Evolutionary conservation across 495 filamentous ascomycete genomes (phyloP).

Genomic region (Neurospora sp.): DNA sequence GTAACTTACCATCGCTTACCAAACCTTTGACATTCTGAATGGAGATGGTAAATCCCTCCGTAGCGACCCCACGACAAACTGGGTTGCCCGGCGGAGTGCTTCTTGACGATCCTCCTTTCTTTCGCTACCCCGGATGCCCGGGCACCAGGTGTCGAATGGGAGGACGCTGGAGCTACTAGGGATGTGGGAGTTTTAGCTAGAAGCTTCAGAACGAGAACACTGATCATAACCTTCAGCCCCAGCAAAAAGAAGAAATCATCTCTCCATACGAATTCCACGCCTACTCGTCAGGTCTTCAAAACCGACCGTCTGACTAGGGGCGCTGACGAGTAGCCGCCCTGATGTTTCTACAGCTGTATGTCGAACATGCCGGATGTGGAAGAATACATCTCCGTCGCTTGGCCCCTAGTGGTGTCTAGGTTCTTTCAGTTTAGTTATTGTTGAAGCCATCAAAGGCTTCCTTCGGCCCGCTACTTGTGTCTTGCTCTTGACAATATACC

Average conservation of each 20-base stretch:
- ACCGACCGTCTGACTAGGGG: no score
- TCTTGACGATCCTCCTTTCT: not conserved
- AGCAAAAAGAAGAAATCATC: not conserved
- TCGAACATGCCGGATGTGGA: not conserved
- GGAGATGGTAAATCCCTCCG: not conserved
- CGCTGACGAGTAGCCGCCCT: not conserved
- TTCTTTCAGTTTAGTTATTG: no score
- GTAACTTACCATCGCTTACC: not conserved
- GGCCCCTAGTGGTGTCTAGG: not conserved
- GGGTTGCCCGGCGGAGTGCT: not conserved
- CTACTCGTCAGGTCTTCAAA: no score
- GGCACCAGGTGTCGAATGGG: not conserved
- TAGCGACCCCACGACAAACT: not conserved
- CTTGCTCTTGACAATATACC: no score
- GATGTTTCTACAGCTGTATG: not conserved
- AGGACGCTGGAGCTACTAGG: not conserved
- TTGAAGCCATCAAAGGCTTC: no score
- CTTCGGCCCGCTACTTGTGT: no score
- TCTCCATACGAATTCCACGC: not conserved
- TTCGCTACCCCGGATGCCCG: not conserved
- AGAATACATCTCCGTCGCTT: not conserved
- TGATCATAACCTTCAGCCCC: not conserved
- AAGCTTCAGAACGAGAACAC: not conserved
- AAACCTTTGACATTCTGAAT: not conserved
- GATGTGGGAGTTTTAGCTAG: not conserved